Conservation (phyloP, 2,329 filamentous ascomycete species). For the Diaporthe sp. region DNA sequence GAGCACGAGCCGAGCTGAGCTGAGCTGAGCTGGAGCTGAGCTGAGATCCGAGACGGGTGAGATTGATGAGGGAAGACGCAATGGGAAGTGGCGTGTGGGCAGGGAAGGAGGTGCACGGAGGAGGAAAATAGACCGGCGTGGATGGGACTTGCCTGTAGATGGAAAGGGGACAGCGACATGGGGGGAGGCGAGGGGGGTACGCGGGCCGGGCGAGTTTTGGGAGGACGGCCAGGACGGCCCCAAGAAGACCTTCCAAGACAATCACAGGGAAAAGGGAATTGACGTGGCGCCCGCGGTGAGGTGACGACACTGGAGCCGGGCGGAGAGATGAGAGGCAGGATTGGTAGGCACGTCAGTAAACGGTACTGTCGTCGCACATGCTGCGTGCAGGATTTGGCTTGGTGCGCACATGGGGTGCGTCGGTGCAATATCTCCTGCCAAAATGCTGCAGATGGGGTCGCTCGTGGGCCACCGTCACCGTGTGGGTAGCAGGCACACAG, state of each 20-base stretch:
- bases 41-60: slow-evolving; percentile 20
- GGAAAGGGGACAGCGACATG: slow-evolving; percentile 15
- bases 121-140: slow-evolving; percentile 18
- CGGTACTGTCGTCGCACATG: slow-evolving; percentile 12
- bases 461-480: slow-evolving; percentile 4
- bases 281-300: slow-evolving; percentile 30
- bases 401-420: slow-evolving; percentile 8
- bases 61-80: slow-evolving; percentile 16
- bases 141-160: slow-evolving; percentile 21
- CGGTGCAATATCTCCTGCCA: not conserved
- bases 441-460: not conserved
- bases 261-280: too few relatives aligned
- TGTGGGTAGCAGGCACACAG: not conserved
- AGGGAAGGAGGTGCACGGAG: not conserved
- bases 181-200: not conserved
- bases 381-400: slow-evolving; percentile 3
- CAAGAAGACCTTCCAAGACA: slow-evolving; percentile 15
- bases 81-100: slow-evolving; percentile 13
- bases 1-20: not conserved
- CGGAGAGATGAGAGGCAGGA: slow-evolving; percentile 7
- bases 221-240: not conserved
- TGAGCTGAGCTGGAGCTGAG: slow-evolving; percentile 25
- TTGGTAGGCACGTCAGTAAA: slow-evolving; percentile 20
- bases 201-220: not conserved
- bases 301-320: slow-evolving; percentile 25